Base-by-base conservation (phyloP, 2,329 filamentous ascomycete genomes). In the Diaporthe citrichinensis region DNA sequence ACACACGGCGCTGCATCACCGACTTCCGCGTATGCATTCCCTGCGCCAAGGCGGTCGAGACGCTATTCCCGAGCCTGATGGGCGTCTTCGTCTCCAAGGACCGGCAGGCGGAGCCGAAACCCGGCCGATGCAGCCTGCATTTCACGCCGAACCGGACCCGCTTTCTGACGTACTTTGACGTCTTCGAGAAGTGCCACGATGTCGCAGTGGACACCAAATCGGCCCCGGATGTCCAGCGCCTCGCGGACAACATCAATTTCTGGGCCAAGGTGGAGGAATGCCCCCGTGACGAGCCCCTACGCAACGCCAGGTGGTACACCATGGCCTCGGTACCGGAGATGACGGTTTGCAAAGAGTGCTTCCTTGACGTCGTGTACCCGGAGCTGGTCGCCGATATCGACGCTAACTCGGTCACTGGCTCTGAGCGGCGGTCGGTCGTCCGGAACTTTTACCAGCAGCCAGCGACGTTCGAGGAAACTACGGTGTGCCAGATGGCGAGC, bases 301-400 rank as follows among this genome's bases (percentile, higher is more conserved):
- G 87, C n/a, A 89, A 91, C 73, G 89, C 88, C 17, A 86, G 88
- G 53, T 98, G 96, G 96, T 92, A 97, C 82, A 92, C 90, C 73
- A 95, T 97, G 82, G 91, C 94, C 0, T 87, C 90, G 20, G 85
- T 97, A 0, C 94, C 94, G 0, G 90, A 95, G 65, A 91, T 98
- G 80, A 95, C 94, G 0, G 93, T 98, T 5, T 98, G 96, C 83
- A 92, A 94, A 78, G 94, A 96, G 83, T 98, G 96, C 83, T 98
- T 94, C 82, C 90, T 94, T 23, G 92, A 95, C 31, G 90, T 95
- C 0, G 91, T 98, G n/a, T 91, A 90, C 83, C 95, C 95, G 0
- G 86, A 91, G 69, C 84, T 92, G 2, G 86, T 88, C 41, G 86
- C 88, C 4, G 84, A 88, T 53, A 79, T 67, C 23, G 82, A 84